phyloP scores from a whole-genome alignment of 2,329 filamentous ascomycete species.

The Pyrenophora tritici-repentis region DNA sequence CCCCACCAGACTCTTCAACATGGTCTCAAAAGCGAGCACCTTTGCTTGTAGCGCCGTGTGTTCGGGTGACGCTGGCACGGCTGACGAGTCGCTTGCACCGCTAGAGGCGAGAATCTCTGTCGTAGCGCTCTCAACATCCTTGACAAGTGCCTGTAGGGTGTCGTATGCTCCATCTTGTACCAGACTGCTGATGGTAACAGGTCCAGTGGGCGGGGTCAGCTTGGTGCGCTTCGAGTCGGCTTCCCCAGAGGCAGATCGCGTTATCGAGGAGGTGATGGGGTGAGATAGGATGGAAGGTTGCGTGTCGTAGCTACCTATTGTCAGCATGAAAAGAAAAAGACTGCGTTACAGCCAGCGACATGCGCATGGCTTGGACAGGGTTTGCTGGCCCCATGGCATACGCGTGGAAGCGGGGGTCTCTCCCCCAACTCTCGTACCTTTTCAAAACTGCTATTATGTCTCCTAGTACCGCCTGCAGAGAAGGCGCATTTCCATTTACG shows the following conservation, averaged over 20 bases:
- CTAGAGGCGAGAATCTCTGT: slow-evolving; percentile 46
- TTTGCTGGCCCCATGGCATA: background rate
- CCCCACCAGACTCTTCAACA: slow-evolving; percentile 34
- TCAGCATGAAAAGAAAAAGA: slow-evolving; percentile 14
- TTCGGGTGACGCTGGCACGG: slow-evolving; percentile 40
- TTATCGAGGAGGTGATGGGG: slow-evolving; percentile 35
- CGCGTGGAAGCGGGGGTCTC: background rate
- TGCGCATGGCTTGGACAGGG: background rate
- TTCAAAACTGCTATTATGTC: slow-evolving; percentile 52
- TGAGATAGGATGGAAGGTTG: slow-evolving; percentile 53
- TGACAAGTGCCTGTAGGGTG: slow-evolving; percentile 49
- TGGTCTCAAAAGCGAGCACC: slow-evolving; percentile 43
- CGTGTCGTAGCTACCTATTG: slow-evolving; percentile 48
- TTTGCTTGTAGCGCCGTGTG: slow-evolving; percentile 40
- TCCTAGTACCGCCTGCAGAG: slow-evolving; percentile 40
- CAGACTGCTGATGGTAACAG: slow-evolving; percentile 46
- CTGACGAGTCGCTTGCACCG: slow-evolving; percentile 27
- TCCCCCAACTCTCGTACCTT: slow-evolving; percentile 34
- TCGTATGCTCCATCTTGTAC: slow-evolving; percentile 48
- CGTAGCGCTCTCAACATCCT: slow-evolving; percentile 50
- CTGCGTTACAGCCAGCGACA: background rate
- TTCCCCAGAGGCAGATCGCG: slow-evolving; percentile 45
- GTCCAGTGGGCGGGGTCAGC: slow-evolving; percentile 40
- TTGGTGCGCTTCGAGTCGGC: slow-evolving; percentile 54
- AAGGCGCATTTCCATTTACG: slow-evolving; percentile 27